A percentile compares a stretch with the other conserved stretches of the same genome.
phyloP scores from a whole-genome alignment of 148 eudicot species.

The Rheum nobile region DNA sequence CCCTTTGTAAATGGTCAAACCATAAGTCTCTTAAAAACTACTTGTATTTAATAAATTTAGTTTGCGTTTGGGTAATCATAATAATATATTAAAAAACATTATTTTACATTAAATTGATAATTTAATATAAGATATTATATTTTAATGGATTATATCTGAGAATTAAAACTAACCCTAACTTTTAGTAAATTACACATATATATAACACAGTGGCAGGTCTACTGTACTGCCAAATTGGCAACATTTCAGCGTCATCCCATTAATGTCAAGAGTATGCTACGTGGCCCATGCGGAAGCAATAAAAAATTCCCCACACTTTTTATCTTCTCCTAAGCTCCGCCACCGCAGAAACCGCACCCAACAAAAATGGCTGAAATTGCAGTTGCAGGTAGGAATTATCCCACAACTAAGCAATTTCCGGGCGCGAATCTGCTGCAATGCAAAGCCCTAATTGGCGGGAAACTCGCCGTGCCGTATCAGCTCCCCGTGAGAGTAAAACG shows the following conservation, averaged over 20 bases:
- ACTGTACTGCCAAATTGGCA: too few relatives aligned
- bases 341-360: neutral
- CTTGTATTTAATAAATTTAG: too few relatives aligned
- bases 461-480: neutral
- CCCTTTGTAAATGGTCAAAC: too few relatives aligned
- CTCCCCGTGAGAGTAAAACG: neutral
- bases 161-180: too few relatives aligned
- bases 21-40: too few relatives aligned
- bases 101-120: too few relatives aligned
- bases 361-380: conserved; percentile 5
- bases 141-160: too few relatives aligned
- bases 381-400: neutral
- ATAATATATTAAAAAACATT: too few relatives aligned
- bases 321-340: neutral
- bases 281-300: neutral
- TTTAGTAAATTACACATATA: too few relatives aligned
- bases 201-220: too few relatives aligned
- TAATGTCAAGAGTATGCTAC: neutral
- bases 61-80: too few relatives aligned
- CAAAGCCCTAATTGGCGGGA: conserved; percentile 1
- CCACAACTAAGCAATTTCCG: neutral
- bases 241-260: neutral
- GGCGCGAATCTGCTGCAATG: neutral
- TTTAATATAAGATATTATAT: too few relatives aligned
- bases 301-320: neutral